Evolutionary conservation across 2,329 filamentous ascomycete genomes (phyloP), one percentile per base, ranked within the genome.

Genomic region (Penicillium concentricum): DNA sequence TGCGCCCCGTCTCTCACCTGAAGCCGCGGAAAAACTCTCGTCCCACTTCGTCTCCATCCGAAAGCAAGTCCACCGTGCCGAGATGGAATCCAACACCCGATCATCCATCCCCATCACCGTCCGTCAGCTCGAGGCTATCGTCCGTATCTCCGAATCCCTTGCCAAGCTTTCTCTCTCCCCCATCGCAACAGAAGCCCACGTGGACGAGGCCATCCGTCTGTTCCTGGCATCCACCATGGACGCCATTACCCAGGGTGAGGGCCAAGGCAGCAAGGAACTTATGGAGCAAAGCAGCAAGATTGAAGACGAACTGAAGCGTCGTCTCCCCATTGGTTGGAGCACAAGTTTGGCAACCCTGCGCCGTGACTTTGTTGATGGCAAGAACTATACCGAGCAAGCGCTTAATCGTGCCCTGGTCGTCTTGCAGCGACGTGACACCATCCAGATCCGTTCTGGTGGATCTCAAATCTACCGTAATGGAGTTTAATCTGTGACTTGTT

Each of bases 161-260:
- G 94, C 94, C 55, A 99, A 99, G 74, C 81, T 99, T 42, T 87
- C 89, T 0, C 84, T 99, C 9, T 91, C 89, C 0, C 88, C 92
- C 4, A 82, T 97, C 41, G 94, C 93, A 2, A 92, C 89, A 0
- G 93, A 97, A 74, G 82, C 86, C 45, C 94, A 99, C 70, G 94
- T 99, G 51, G 93, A 99, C 69, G 94, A 99, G 78, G 94, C 94
- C 2, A 99, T 99, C 68, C 88, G 94, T 0, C 84, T 99, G 16
- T 99, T 99, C 87, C 80, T 99, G 30, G 94, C 92, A 63, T 92
- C 88, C 4, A 99, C 94, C 56, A 97, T 99, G 94, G 93, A 99
- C 70, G 94, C 94, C 8, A 92, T 97, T 55, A 93, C 91, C 58
- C 91, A 96, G 68, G 93, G 92, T 58, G 88, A 89, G 64, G 90